A percentile compares a stretch with the other conserved stretches of the same genome.
These are phyloP conservation scores for Candida freyschussii DNA, from an alignment of 1,139 yeast species.

Conservation along the genomic window DNA sequence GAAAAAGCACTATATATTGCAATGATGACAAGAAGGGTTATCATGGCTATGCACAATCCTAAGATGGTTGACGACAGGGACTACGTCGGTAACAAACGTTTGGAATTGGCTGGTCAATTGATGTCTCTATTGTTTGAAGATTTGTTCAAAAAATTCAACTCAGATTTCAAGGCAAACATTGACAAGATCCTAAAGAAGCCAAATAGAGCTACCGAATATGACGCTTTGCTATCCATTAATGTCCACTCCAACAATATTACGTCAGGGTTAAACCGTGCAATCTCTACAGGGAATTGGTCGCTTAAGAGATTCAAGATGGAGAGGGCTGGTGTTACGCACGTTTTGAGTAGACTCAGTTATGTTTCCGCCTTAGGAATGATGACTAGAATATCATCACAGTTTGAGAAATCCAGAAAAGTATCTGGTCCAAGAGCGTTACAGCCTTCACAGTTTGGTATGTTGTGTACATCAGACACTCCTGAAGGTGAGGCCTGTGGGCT, in stretches of 20 bases:
- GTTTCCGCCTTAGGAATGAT: slow-evolving; percentile 98
- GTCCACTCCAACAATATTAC: slow-evolving; percentile 92
- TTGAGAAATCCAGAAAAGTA: slow-evolving; percentile 95
- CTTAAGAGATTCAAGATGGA: slow-evolving; percentile 99
- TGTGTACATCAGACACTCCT: slow-evolving; percentile 98
- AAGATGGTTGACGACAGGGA: slow-evolving; percentile 97
- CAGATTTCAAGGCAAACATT: slow-evolving; percentile 88
- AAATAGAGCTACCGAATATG: slow-evolving; percentile 91
- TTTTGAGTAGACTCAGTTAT: slow-evolving; percentile 81
- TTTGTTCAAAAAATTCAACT: slow-evolving; percentile 90
- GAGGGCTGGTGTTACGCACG: slow-evolving; percentile 98
- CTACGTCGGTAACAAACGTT: slow-evolving; percentile 95
- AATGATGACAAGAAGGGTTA: slow-evolving; percentile 92
- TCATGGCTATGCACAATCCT: slow-evolving; percentile 94
- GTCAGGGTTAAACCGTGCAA: slow-evolving; percentile 91
- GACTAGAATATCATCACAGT: slow-evolving; percentile 98
- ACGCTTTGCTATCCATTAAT: slow-evolving; percentile 82
- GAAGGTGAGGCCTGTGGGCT: slow-evolving; percentile 99
- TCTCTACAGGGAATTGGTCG: slow-evolving; percentile 98
- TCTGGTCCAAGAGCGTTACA: slow-evolving; percentile 99
- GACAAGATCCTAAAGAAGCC: slow-evolving; percentile 94
- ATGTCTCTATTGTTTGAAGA: slow-evolving; percentile 94
- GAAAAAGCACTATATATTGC: slow-evolving; percentile 94
- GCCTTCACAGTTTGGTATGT: slow-evolving; percentile 98
- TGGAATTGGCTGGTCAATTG: slow-evolving; percentile 95